Conservation (phyloP, 768 basidiomycete species). For the Tylopilus balloui region DNA sequence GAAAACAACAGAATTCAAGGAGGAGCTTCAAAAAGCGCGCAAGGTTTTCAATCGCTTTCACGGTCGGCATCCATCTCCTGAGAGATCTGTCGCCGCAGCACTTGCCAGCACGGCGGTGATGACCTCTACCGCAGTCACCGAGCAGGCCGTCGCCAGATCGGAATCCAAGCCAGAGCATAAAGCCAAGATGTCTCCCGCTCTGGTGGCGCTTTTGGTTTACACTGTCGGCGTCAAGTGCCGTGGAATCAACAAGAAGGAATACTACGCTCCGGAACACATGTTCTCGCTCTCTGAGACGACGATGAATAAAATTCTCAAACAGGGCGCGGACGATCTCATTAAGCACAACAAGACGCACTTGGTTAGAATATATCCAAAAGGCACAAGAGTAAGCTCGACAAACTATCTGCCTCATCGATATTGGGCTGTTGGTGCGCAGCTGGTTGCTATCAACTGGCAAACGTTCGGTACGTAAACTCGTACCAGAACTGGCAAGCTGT, state of each 20-base stretch:
- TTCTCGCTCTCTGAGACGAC: constrained; percentile 89
- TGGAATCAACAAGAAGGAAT: constrained; percentile 81
- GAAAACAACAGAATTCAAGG: constrained; percentile 32
- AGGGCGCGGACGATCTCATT: constrained; percentile 65
- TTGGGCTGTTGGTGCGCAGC: constrained; percentile 85
- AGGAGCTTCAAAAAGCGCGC: constrained; percentile 38
- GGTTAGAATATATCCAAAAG: constrained; percentile 84
- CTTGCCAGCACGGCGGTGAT: constrained; percentile 9
- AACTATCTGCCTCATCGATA: constrained; percentile 88
- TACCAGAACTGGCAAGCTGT: neutral
- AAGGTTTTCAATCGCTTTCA: constrained; percentile 42
- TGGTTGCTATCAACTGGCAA: constrained; percentile 97
- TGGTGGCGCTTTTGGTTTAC: constrained; percentile 80
- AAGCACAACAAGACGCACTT: constrained; percentile 84
- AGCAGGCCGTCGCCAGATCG: constrained; percentile 14
- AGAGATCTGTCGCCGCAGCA: constrained; percentile 14
- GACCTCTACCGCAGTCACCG: constrained; percentile 15
- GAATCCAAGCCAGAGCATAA: constrained; percentile 33
- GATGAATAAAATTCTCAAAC: constrained; percentile 70
- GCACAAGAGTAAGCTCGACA: constrained; percentile 70
- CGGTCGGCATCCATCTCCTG: constrained; percentile 23
- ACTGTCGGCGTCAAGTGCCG: constrained; percentile 94
- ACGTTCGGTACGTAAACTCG: constrained; percentile 66
- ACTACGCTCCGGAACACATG: constrained; percentile 83
- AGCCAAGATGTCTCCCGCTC: constrained; percentile 66